Conservation (phyloP, 2,329 filamentous ascomycete genomes). For the Annulohypoxylon truncatum region DNA sequence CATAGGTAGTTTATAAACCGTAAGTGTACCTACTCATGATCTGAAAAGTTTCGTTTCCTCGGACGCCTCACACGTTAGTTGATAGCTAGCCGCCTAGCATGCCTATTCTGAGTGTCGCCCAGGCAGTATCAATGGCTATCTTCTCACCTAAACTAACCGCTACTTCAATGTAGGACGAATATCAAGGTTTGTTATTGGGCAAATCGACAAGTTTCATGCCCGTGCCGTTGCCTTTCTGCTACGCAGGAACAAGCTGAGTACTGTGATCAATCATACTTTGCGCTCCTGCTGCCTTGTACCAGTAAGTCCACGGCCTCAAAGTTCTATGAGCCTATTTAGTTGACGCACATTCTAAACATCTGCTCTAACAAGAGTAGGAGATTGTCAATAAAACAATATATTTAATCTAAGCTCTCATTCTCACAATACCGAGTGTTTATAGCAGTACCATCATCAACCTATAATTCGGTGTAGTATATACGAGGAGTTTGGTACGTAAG, state of each 20-base stretch:
- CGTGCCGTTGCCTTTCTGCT: constrained; percentile 22
- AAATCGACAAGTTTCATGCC: constrained; percentile 22
- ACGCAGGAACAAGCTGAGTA: neutral
- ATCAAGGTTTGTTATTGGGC: constrained; percentile 16
- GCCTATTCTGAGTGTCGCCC: neutral
- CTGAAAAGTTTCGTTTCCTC: constrained; percentile 12
- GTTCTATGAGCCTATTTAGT: no score
- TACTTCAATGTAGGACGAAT: constrained; percentile 15
- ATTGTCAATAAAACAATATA: neutral
- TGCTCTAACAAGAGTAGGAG: neutral
- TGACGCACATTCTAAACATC: neutral
- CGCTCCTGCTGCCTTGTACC: neutral
- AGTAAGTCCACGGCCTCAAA: neutral
- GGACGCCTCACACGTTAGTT: neutral
- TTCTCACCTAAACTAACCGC: constrained; percentile 20
- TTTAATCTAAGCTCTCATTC: neutral
- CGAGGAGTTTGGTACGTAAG: constrained; percentile 2
- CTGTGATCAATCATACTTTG: neutral
- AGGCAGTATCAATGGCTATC: constrained; percentile 1
- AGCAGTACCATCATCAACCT: neutral
- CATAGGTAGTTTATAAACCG: neutral
- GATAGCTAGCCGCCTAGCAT: neutral
- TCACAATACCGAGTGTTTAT: neutral
- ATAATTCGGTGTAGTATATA: neutral
- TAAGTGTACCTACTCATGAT: neutral